These are phyloP conservation scores for Aspergillus costaricaensis DNA, from an alignment of 2,329 filamentous ascomycete species.

Conservation along the genomic window DNA sequence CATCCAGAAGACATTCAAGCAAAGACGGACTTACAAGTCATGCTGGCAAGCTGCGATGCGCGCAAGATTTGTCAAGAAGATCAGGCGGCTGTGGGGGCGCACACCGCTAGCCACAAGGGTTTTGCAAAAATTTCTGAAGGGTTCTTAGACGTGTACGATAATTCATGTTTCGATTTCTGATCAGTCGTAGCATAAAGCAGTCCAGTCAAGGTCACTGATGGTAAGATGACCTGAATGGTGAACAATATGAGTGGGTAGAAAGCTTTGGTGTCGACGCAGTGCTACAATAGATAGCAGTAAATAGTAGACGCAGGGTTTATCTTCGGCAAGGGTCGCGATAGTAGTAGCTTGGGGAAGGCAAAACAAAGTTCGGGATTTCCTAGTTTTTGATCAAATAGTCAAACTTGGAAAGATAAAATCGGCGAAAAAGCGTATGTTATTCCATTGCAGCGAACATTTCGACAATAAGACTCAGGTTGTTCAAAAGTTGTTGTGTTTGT, in stretches of 20 bases:
- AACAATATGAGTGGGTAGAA: background rate
- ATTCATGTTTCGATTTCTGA: slow-evolving; percentile 16
- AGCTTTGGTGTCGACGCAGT: background rate
- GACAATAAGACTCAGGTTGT: background rate
- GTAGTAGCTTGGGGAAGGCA: background rate
- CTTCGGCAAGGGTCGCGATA: background rate
- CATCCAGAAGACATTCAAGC: background rate
- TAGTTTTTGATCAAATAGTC: background rate
- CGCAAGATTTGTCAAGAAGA: background rate
- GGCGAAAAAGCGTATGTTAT: slow-evolving; percentile 21
- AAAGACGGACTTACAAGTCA: slow-evolving; percentile 1
- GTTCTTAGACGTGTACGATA: slow-evolving; percentile 17
- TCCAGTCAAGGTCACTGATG: background rate
- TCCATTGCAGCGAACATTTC: slow-evolving; percentile 18
- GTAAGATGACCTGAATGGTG: background rate
- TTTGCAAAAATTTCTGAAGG: slow-evolving; percentile 15
- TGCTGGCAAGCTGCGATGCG: background rate
- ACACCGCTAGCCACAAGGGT: slow-evolving; percentile 24
- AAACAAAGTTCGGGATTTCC: background rate
- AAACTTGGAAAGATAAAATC: slow-evolving; percentile 3
- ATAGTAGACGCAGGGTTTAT: background rate
- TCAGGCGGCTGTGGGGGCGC: slow-evolving; percentile 8
- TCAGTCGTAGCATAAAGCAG: background rate
- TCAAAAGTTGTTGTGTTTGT: background rate
- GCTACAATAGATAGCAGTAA: background rate